These are phyloP conservation scores for Letharia columbiana DNA, from an alignment of 495 filamentous ascomycete species.

Conservation along the genomic window DNA sequence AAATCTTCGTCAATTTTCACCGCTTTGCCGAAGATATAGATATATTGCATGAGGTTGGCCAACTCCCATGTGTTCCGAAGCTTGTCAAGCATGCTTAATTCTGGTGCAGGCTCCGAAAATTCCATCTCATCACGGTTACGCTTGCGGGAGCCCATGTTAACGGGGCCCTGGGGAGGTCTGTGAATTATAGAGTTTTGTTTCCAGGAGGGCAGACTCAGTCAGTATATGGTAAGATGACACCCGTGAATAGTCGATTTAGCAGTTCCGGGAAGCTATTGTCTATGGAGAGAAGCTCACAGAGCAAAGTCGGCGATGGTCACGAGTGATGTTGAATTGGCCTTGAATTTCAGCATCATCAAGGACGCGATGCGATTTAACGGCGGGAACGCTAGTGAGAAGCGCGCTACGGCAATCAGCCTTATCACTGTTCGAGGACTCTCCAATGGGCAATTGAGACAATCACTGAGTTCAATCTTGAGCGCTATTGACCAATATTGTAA, in stretches of 20 bases:
- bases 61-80: constrained; percentile 92
- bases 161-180: neutral
- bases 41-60: constrained; percentile 87
- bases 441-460: neutral
- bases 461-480: neutral
- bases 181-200: neutral
- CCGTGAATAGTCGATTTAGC: neutral
- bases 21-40: constrained; percentile 76
- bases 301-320: neutral
- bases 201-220: neutral
- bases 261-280: neutral
- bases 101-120: constrained; percentile 35
- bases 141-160: constrained; percentile 49
- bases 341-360: constrained; percentile 7
- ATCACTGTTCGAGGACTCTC: neutral
- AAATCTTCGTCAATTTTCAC: constrained; percentile 83
- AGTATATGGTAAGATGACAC: neutral
- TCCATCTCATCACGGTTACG: constrained; percentile 63
- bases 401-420: neutral
- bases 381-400: constrained; percentile 3
- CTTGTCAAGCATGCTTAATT: constrained; percentile 49
- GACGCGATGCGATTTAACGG: neutral
- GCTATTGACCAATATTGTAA: neutral
- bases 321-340: constrained; percentile 9
- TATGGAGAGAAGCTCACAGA: constrained; percentile 4